These are phyloP conservation scores for Obelidium mucronatum DNA, from an alignment of 192 early-diverging fungal genomes.

Conservation along the genomic window DNA sequence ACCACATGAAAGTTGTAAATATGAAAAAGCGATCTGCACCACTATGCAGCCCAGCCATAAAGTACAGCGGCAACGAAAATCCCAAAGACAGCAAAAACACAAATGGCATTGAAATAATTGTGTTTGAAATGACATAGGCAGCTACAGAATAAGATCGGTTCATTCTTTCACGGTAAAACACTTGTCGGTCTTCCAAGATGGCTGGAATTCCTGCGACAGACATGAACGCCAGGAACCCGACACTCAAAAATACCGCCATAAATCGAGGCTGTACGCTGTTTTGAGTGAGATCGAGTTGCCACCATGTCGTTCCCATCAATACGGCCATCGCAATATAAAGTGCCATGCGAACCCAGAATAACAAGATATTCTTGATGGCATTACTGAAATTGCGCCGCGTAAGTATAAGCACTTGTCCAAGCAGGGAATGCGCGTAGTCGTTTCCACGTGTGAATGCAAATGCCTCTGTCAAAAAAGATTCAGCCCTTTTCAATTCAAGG, in stretches of 20 bases:
- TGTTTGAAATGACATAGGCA: slow-evolving; percentile 44
- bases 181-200: slow-evolving; percentile 48
- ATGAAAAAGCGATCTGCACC: slow-evolving; percentile 41
- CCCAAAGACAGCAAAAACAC: slow-evolving; percentile 33
- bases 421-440: slow-evolving; percentile 2
- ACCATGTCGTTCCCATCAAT: slow-evolving; percentile 42
- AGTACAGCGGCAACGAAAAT: slow-evolving; percentile 43
- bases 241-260: slow-evolving; percentile 35
- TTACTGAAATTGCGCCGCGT: slow-evolving; percentile 25
- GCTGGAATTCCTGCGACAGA: slow-evolving; percentile 50
- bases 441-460: background rate
- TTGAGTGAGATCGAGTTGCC: background rate
- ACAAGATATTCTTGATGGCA: slow-evolving; percentile 35
- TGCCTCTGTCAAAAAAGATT: background rate
- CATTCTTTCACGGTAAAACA: slow-evolving; percentile 45
- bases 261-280: slow-evolving; percentile 39
- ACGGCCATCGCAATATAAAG: slow-evolving; percentile 48
- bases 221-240: slow-evolving; percentile 47
- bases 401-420: slow-evolving; percentile 35
- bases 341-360: slow-evolving; percentile 42
- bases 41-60: background rate
- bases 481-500: background rate
- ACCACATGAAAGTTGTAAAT: slow-evolving; percentile 44
- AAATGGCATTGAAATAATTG: slow-evolving; percentile 42
- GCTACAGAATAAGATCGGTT: slow-evolving; percentile 44